Base-by-base conservation (phyloP, 2,329 filamentous ascomycete species). In the Cladorrhinum sp. region DNA sequence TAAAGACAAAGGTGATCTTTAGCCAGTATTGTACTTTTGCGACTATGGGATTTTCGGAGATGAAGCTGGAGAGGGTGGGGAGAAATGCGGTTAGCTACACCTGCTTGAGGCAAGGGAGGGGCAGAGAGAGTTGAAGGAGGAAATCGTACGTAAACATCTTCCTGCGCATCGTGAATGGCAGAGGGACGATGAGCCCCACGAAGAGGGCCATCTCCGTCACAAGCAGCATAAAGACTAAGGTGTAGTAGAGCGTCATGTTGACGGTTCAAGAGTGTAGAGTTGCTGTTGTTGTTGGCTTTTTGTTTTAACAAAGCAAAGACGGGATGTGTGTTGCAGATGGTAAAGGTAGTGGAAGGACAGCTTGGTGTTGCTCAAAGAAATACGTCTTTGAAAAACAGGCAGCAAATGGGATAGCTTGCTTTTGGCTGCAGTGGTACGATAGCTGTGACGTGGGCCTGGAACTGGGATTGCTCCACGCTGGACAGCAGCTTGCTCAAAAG, bases 1-100 rank as follows among this genome's bases (percentile, higher is more conserved):
- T 98, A 80, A 99, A 99, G 74, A 99, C 94, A 75, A 99, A 99
- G 1, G 92, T 96, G 61, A 99, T 99, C 85, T 97, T 98, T 80
- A 99, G 84, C 71, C 92, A 94, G 81, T 99, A 97, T 81, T 98
- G 94, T 66, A 98, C 76, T 76, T 98, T 97, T 46, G 93, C 95
- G 62, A 99, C 84, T 57, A 87, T 64, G 0, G 83, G 89, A 73
- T 88, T 96, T 73, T 94, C 91, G 57, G 93, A 97, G 73, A 99
- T 93, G 85, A 99, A 99, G 70, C 89, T 92, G 64, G 4, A 42
- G 12, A 16, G 6, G 4, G 59, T 10, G 8, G 23, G 26, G 26
- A 5, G 18, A 3, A 64, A 30, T 16, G 21, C 14, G 53, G 50
- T 61, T 49, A 60, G 57, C 55, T 56, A 12, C 26, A 28, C 4